phyloP scores from a whole-genome alignment of 345 rosid genomes.

The Populus simonii region DNA sequence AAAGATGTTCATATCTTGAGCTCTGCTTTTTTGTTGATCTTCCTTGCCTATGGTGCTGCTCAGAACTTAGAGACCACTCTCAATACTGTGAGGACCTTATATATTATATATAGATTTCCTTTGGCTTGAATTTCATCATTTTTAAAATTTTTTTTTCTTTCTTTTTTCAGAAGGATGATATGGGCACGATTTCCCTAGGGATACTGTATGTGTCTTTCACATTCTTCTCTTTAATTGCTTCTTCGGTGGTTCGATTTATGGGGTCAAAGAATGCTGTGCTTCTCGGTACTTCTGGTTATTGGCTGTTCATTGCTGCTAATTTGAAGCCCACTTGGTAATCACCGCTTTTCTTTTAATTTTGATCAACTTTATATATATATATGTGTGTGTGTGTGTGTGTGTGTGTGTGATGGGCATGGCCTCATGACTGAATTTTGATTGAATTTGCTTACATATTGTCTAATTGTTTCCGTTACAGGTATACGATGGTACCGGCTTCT shows the following conservation, averaged over 20 bases:
- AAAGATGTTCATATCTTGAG: slow-evolving; percentile 82
- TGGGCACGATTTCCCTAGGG: slow-evolving; percentile 88
- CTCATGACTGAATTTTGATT: not conserved
- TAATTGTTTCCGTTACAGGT: slow-evolving; percentile 39
- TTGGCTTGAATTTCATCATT: not conserved
- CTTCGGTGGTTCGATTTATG: slow-evolving; percentile 70
- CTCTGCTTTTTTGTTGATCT: slow-evolving; percentile 66
- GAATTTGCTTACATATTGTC: not conserved
- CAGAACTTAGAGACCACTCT: slow-evolving; percentile 87
- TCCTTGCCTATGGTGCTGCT: slow-evolving; percentile 90
- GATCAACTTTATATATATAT: not conserved
- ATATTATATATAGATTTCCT: not conserved
- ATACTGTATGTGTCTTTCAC: slow-evolving; percentile 82
- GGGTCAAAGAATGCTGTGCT: slow-evolving; percentile 81
- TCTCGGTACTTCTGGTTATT: slow-evolving; percentile 86
- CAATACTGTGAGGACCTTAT: slow-evolving; percentile 51
- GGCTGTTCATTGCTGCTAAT: slow-evolving; percentile 90
- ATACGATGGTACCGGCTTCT: slow-evolving; percentile 83
- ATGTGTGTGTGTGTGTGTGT: no score
- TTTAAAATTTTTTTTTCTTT: slow-evolving; percentile 1
- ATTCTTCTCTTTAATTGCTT: slow-evolving; percentile 75
- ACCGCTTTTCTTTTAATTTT: not conserved
- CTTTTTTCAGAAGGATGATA: slow-evolving; percentile 48
- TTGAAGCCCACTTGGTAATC: slow-evolving; percentile 74
- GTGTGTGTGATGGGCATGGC: no score